A percentile compares a stretch with the other conserved stretches of the same genome.
phyloP scores from a whole-genome alignment of 1,284 basidiomycete species.

The Microstroma glucosiphilum region DNA sequence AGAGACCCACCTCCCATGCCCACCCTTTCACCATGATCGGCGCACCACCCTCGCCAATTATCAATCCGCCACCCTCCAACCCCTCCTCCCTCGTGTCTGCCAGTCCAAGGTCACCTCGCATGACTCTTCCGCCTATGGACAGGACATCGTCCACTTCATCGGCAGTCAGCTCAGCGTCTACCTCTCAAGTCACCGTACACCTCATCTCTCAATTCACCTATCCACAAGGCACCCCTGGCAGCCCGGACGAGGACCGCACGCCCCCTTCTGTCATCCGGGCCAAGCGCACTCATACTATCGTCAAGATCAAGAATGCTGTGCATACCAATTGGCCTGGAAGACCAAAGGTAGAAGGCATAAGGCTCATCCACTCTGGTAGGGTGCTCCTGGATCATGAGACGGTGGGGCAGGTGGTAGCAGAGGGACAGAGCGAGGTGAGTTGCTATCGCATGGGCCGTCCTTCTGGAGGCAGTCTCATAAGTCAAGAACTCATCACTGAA shows the following conservation, averaged over 20 bases:
- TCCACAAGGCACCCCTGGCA: neutral
- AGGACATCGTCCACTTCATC: conserved; percentile 4
- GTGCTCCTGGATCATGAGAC: conserved; percentile 24
- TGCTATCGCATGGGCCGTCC: too few species aligned
- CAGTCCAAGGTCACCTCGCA: too few species aligned
- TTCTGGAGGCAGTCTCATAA: too few species aligned
- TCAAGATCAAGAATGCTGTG: conserved; percentile 9
- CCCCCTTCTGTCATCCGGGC: neutral
- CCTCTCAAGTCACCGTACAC: neutral
- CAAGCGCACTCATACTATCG: conserved; percentile 21
- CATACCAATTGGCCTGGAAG: conserved; percentile 21
- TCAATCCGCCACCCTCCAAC: too few species aligned
- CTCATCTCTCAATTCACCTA: conserved; percentile 2
- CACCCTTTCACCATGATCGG: too few species aligned
- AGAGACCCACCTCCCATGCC: too few species aligned
- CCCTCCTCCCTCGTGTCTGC: too few species aligned
- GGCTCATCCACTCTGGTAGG: conserved; percentile 34
- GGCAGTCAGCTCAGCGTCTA: neutral
- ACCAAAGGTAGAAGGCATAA: conserved; percentile 29
- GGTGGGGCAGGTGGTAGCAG: conserved; percentile 18
- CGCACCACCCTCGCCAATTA: too few species aligned
- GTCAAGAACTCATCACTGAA: too few species aligned
- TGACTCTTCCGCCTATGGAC: neutral
- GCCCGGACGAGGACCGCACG: neutral
- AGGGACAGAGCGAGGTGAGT: conserved; percentile 17